Base-by-base conservation (phyloP, 2,329 filamentous ascomycete species). In the Thielaviopsis euricoi region DNA sequence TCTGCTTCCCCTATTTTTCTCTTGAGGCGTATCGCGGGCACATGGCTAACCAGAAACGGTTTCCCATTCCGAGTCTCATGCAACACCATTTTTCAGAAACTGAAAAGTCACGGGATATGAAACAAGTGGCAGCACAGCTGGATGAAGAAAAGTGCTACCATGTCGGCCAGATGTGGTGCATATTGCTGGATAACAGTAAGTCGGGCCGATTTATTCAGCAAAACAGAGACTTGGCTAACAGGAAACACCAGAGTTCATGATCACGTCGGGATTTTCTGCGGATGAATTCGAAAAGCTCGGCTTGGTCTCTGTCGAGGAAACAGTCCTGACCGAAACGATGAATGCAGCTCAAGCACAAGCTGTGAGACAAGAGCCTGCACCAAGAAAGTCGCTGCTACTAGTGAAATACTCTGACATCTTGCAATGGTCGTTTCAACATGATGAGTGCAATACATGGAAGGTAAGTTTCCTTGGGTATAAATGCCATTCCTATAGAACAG, bases 1-100 rank as follows among this genome's bases (percentile, higher is more conserved):
- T 75, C 2, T 75, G 71, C 29, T 64, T 76, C 15, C 75, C 75
- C 0, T 77, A 76, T 61, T 76, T 78, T 61, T 69, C 68, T 1
- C 67, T 77, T 0, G 69, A 74, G 55, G 67, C 68, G 23, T 76
- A 75, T 58, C 70, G 70, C 0, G 72, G 71, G 2, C 62, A 73
- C 1, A 63, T 6, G 66, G 66, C 67, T 1, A 67, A 64, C 25
- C 52, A 66, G 6, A 65, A 66, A 5, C 64, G 67, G 1, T 76
- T 74, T 54, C 74, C 74, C 1, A 64, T 69, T 1, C 68, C 70
- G 54, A 75, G 73, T 1, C 62, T 76, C 6, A 63, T 76, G 0
- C 75, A 77, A 62, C 67, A 67, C 19, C 21, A 26, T 23, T 40
- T 26, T 12, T 15, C 50, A 23, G 29, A 12, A 3, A 29, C 19